phyloP scores from a whole-genome alignment of 129 eudicot species.

The Erigeron canadensis region DNA sequence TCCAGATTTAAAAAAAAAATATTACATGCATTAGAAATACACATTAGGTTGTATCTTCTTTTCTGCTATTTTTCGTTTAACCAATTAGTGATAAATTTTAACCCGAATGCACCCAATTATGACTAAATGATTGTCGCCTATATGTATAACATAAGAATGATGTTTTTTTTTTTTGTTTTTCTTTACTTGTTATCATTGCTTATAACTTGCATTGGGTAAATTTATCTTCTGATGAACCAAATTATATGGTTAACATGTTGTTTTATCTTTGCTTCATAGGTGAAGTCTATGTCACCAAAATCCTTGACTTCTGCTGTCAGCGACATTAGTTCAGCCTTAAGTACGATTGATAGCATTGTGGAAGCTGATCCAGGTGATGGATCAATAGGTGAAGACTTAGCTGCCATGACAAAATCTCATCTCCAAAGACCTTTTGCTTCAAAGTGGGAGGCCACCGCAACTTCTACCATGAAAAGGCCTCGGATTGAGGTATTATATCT shows the following conservation, averaged over 20 bases:
- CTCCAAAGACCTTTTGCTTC: conserved; percentile 19
- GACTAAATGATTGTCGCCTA: background rate
- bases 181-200: too few species aligned
- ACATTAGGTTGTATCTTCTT: background rate
- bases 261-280: conserved; percentile 12
- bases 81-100: background rate
- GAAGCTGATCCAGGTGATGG: conserved; percentile 38
- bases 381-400: conserved; percentile 37
- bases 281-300: conserved; percentile 21
- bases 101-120: background rate
- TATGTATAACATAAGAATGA: background rate
- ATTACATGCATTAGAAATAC: background rate
- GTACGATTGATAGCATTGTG: conserved; percentile 34
- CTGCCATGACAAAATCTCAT: conserved; percentile 27
- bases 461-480: conserved; percentile 30
- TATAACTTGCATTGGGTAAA: conserved; percentile 5
- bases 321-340: conserved; percentile 35
- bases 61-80: background rate
- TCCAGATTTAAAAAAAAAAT: too few species aligned
- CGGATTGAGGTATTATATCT: conserved; percentile 31
- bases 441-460: conserved; percentile 37
- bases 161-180: too few species aligned
- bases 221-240: conserved; percentile 1
- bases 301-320: conserved; percentile 26
- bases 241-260: background rate